Evolutionary conservation across 2,329 filamentous ascomycete species (phyloP), one percentile per base, ranked within the genome.

Genomic region (Pyrenophora teres): DNA sequence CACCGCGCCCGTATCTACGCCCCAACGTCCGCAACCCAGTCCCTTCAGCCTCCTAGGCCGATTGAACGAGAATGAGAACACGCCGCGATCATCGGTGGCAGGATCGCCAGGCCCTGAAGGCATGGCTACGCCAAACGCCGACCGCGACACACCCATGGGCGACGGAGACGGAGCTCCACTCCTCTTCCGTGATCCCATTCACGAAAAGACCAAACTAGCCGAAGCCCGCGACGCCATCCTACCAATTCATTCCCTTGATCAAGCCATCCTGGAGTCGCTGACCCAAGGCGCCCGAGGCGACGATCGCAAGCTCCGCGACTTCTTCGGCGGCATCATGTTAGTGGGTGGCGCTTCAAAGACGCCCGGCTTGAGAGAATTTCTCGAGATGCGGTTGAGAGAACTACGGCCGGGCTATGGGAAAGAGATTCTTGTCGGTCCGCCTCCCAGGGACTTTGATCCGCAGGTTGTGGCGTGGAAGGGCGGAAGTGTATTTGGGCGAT

Each of bases 391-490:
- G 64, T 81, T 97, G 43, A 87, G 90, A 65, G 81, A 82, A 56
- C 80, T 87, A 21, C 75, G 82, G 44, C 82, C 83, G 0, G 79
- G 77, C n/a, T 83, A 82, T 58, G 77, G 79, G 5, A 86, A 94
- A 81, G 81, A 86, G 60, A 84, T 88, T 49, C 78, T 87, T 56
- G 84, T 88, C 19, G 84, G 83, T 1, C 80, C 82, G 16, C 85
- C 86, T n/a, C 94, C 94, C 0, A 82, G 93, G 65, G 94, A 99
- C 65, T 88, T 99, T 78, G 94, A 99, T 75, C 91, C 94, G 54
- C 92, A 97, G 75, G 92, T 97, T n/a, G 89, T 97, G 46, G 87
- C 88, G 7, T 99, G 94, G 94, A 99, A 99, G 81, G 94, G 94
- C 3, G 94, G 90, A 0, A 96, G 92, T 70, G 92, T 99, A 13